Evolutionary conservation across 2,329 filamentous ascomycete species (phyloP), one percentile per base, ranked within the genome.

Genomic region (Aspergillus fumigatiaffinis): DNA sequence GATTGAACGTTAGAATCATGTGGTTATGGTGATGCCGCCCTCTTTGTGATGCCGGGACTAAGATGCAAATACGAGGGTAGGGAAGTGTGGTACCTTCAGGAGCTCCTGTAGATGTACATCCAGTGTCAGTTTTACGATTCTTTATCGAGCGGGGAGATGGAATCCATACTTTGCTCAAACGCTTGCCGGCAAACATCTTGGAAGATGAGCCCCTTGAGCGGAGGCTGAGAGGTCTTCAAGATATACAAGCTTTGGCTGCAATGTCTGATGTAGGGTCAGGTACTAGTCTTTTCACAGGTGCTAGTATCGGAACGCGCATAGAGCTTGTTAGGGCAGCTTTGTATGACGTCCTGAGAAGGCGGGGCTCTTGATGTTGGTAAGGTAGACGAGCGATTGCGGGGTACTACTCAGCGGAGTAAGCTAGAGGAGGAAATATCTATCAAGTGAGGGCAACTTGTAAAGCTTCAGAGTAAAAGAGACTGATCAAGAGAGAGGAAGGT

Each of bases 141-240:
- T 42, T 48, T 14, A 53, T 48, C 52, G 41, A 54, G 54, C 23
- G 29, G 23, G 48, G n/a, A 21, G 20, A 50, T 20, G 26, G 38
- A 35, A 49, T 25, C n/a, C 58, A 54, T 71, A 82, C 80, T 68
- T 79, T 79, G 64, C 73, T 69, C 56, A 79, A 59, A 51, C 77
- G 75, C 70, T 80, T 81, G 26, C 72, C 71, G 26, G 81, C 79
- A 62, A 83, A 82, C 79, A 82, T 82, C 29, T 47, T 66, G 57
- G 28, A 25, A 47, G 44, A 23, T 8, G 44, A 7, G 20, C 20
- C 44, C 4, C 21, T 14, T n/a, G 21, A 25, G 14, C 12, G 44
- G 10, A 14, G 8, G 23, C 20, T 47, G 21, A 14, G 23, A 25
- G 2, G 10, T 47, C 21, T 21, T 47, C 44, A 25, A 25, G 23